Percentiles rank a stretch among this genome's conserved stretches.
Evolutionary conservation across 2,329 filamentous ascomycete species (phyloP).

Genomic region (Aureobasidium sp.): DNA sequence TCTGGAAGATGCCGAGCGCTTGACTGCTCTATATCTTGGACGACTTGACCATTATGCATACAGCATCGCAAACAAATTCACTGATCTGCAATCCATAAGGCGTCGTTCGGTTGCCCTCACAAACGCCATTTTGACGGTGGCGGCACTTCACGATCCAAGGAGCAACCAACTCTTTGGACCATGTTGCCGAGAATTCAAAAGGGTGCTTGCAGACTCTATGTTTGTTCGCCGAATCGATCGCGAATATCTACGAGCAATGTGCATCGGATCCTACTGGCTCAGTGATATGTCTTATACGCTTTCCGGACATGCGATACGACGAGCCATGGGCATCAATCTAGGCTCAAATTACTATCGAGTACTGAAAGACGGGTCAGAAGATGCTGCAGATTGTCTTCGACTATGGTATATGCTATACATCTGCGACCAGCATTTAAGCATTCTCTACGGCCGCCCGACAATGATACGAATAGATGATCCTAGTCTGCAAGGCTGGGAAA

Average conservation of each 20-base stretch:
- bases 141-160: constrained; percentile 52
- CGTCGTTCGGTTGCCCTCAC: constrained; percentile 50
- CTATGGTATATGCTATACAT: constrained; percentile 59
- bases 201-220: constrained; percentile 50
- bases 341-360: constrained; percentile 37
- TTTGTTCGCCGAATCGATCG: constrained; percentile 48
- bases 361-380: constrained; percentile 33
- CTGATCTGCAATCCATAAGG: constrained; percentile 41
- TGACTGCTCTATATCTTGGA: constrained; percentile 37
- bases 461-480: constrained; percentile 50
- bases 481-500: constrained; percentile 52
- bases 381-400: constrained; percentile 48
- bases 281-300: constrained; percentile 58
- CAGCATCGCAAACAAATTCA: constrained; percentile 41
- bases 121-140: constrained; percentile 50
- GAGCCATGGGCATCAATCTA: constrained; percentile 39
- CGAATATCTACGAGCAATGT: constrained; percentile 53
- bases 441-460: constrained; percentile 53
- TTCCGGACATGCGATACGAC: constrained; percentile 47
- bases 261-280: constrained; percentile 56
- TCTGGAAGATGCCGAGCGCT: constrained; percentile 35
- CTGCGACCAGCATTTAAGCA: constrained; percentile 60
- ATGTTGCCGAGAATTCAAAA: constrained; percentile 53
- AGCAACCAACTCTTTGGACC: constrained; percentile 46
- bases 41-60: constrained; percentile 44